Conservation (phyloP, 106 monocot genomes). For the Acorus gramineus region DNA sequence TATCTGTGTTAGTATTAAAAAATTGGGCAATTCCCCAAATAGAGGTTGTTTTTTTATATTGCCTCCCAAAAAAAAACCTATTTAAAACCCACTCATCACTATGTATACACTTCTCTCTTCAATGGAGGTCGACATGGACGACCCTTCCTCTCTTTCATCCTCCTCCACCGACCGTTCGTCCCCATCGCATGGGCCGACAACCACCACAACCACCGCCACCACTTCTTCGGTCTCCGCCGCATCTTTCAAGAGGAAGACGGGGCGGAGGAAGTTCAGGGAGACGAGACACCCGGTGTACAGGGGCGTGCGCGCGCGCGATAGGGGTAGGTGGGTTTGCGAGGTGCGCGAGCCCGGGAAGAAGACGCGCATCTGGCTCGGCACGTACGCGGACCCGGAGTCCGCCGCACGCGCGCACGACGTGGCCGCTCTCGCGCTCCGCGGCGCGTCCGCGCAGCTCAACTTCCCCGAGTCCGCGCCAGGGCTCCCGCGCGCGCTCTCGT, state of each 20-base stretch:
- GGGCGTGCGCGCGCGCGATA: constrained; percentile 26
- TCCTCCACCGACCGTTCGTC: too few species aligned
- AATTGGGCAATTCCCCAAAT: too few species aligned
- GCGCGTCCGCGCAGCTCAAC: constrained; percentile 31
- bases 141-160: too few species aligned
- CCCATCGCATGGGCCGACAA: too few species aligned
- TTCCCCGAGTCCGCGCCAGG: constrained; percentile 36
- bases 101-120: too few species aligned
- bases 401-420: constrained; percentile 52
- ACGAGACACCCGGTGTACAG: constrained; percentile 37
- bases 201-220: too few species aligned
- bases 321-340: constrained; percentile 66
- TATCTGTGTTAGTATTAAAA: too few species aligned
- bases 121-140: too few species aligned
- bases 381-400: constrained; percentile 35
- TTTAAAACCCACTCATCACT: too few species aligned
- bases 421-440: constrained; percentile 45
- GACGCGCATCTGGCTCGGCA: constrained; percentile 49
- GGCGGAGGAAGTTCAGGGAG: constrained; percentile 41
- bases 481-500: constrained; percentile 21
- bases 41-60: too few species aligned
- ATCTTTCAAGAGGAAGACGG: constrained; percentile 15
- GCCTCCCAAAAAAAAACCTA: too few species aligned
- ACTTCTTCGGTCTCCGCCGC: too few species aligned
- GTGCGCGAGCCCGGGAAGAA: constrained; percentile 34